Base-by-base conservation (phyloP, 306 rosid genomes). In the Quercus rubra region DNA sequence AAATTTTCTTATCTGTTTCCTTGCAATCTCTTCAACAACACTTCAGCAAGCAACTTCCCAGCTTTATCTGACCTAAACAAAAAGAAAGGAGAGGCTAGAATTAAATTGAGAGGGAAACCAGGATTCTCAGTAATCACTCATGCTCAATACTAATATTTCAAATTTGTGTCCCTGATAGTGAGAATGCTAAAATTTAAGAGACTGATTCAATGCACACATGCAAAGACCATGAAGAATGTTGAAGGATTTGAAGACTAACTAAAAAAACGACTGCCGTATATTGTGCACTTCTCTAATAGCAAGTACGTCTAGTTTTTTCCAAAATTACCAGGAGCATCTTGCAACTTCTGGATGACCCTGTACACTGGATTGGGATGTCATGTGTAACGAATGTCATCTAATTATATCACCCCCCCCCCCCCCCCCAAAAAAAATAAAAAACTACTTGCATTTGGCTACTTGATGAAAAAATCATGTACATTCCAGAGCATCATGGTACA, bases 31-130 rank as follows among this genome's bases (percentile, higher is more conserved):
- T 75, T 75, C 81, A 86, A 71, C 71, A 87, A 73, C 61, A 89
- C 85, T 25, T 91, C 91, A 74, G 96, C 88, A 75, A 87, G 91
- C 85, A 87, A 79, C 79, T 84, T 87, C 74, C 96, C 96, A 70
- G 91, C 93, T 83, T 87, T 91, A 83, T 87, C 90, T 30, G 91
- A 87, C 83, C 96, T 89, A 90, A 69, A 57, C 79, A 70, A 76
- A 68, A 30, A 78, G 83, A 80, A 77, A 80, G n/a, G 43, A 58
- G 2, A 11, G 72, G 46, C 59, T 23, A 70, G 49, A 23, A 41
- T 82, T 71, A 75, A 61, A 70, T 73, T 72, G 12, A 79, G 18
- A 68, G 62, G 18, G 74, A 73, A 61, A 33, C 55, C 23, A 74
- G 35, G 54, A 70, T 52, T 46, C 35, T 25, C 35, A 80, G 19